Percentiles rank a stretch among this genome's conserved stretches.
phyloP scores from a whole-genome alignment of 441 rosid genomes.

The Kokia cookei region DNA sequence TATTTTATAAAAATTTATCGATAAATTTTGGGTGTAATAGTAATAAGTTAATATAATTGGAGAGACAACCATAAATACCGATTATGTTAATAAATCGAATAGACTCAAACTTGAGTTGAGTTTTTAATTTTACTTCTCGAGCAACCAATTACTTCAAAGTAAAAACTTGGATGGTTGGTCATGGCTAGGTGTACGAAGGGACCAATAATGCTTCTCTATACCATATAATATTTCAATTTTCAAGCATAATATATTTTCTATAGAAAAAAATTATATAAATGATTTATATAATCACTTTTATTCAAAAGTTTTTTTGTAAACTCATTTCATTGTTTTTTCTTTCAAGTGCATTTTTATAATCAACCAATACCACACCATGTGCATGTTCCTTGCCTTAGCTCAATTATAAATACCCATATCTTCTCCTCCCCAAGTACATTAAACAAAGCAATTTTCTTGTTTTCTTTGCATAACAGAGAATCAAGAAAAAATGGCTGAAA shows the following conservation, averaged over 20 bases:
- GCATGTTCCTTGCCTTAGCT: neutral
- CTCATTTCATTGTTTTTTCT: too few relatives aligned
- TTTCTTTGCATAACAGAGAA: neutral
- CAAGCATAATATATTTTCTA: neutral
- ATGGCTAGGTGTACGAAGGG: neutral
- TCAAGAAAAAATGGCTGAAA: slow-evolving; percentile 18
- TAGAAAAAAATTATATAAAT: neutral
- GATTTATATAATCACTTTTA: too few relatives aligned
- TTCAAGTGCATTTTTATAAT: neutral
- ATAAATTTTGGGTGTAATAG: too few relatives aligned
- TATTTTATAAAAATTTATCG: too few relatives aligned
- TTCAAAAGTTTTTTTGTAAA: neutral
- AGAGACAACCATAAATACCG: too few relatives aligned
- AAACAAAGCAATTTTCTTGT: neutral
- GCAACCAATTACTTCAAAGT: too few relatives aligned
- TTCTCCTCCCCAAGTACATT: neutral
- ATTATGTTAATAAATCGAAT: too few relatives aligned
- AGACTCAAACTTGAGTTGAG: too few relatives aligned
- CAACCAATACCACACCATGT: slow-evolving; percentile 3
- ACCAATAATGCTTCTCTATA: neutral
- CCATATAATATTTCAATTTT: neutral
- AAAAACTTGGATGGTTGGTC: neutral
- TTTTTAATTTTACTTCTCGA: too few relatives aligned
- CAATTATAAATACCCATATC: neutral
- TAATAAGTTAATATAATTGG: too few relatives aligned